A percentile compares a stretch with the other conserved stretches of the same genome.
Evolutionary conservation across 176 grass and related monocot genomes (phyloP).

Genomic region (Alopecurus myosuroides): DNA sequence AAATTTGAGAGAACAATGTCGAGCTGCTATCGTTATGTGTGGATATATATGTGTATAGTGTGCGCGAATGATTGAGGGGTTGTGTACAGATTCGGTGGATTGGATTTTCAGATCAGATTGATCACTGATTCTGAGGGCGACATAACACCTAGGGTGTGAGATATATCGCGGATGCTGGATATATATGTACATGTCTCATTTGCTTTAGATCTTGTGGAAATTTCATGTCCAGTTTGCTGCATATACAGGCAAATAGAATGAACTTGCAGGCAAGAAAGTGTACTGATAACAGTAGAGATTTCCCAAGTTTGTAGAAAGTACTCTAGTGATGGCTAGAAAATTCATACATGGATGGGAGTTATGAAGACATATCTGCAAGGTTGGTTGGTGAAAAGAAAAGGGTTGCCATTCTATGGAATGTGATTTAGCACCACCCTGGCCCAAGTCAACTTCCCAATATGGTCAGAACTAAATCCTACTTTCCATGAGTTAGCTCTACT

Average conservation of each 20-base stretch:
- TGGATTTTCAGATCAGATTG: neutral
- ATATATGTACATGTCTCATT: neutral
- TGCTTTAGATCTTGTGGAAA: neutral
- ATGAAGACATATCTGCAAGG: neutral
- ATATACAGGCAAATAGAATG: neutral
- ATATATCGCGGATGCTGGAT: neutral
- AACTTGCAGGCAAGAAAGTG: neutral
- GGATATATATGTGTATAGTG: neutral
- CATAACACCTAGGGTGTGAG: neutral
- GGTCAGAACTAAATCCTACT: neutral
- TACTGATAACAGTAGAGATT: neutral
- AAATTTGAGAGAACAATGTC: neutral
- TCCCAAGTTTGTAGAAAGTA: neutral
- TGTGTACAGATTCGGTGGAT: neutral
- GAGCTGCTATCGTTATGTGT: neutral
- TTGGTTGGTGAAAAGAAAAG: neutral
- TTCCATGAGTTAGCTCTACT: neutral
- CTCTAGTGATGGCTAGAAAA: neutral
- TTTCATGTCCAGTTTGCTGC: neutral
- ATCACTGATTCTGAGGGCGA: neutral
- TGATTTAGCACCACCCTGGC: neutral
- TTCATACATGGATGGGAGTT: neutral
- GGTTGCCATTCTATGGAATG: neutral
- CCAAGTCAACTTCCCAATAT: constrained; percentile 10
- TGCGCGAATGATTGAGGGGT: neutral